Percentiles rank a stretch among this genome's conserved stretches.
phyloP scores from a whole-genome alignment of 164 flowering plant species.

The Chimonanthus salicifolius region DNA sequence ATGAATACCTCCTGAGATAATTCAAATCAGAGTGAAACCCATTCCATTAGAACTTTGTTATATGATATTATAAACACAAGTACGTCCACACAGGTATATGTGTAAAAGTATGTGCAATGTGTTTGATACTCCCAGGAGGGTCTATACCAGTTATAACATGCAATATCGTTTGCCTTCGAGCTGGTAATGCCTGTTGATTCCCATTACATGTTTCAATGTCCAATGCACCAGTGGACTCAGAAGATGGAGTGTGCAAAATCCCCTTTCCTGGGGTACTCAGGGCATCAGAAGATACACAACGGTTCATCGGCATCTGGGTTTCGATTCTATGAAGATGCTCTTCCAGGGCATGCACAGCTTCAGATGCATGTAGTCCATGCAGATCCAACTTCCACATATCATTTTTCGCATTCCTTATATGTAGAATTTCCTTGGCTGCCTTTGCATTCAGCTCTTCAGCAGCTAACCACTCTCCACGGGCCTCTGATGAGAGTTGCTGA shows the following conservation, averaged over 20 bases:
- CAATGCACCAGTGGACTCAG: slow-evolving; percentile 15
- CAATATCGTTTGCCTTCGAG: slow-evolving; percentile 38
- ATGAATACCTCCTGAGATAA: neutral
- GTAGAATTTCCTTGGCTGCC: slow-evolving; percentile 75
- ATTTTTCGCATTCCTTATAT: slow-evolving; percentile 46
- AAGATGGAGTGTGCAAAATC: slow-evolving; percentile 19
- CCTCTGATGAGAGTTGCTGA: slow-evolving; percentile 52
- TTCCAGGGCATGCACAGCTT: slow-evolving; percentile 67
- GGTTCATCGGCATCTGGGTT: slow-evolving; percentile 23
- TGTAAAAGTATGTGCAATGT: neutral
- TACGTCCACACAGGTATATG: too few relatives aligned
- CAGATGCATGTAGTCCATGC: slow-evolving; percentile 93
- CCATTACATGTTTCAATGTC: slow-evolving; percentile 18
- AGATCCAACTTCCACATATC: slow-evolving; percentile 80
- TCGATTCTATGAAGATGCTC: slow-evolving; percentile 60
- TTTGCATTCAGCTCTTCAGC: slow-evolving; percentile 57
- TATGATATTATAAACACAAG: too few relatives aligned
- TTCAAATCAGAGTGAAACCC: neutral
- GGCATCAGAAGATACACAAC: slow-evolving; percentile 24
- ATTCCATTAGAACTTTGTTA: neutral
- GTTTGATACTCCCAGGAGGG: neutral
- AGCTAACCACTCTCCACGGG: slow-evolving; percentile 54
- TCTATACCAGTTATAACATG: slow-evolving; percentile 84
- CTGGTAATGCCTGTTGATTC: slow-evolving; percentile 20
- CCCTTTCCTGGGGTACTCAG: slow-evolving; percentile 12